Base-by-base conservation (phyloP, 2,329 filamentous ascomycete genomes). In the Apiospora phragmitis region DNA sequence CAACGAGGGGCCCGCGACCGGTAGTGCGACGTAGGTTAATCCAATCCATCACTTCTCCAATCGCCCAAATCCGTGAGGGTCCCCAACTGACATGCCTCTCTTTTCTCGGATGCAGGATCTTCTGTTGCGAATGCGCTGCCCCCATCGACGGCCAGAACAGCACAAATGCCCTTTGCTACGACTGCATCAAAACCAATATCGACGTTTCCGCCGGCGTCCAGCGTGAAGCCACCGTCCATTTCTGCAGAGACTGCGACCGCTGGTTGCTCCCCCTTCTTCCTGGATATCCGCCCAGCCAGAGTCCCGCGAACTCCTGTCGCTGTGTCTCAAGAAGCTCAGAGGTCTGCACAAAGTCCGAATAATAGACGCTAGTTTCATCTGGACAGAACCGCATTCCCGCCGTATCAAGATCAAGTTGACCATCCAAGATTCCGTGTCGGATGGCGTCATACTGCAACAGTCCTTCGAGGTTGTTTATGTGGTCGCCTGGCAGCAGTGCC, bases 81-180 rank as follows among this genome's bases (percentile, higher is more conserved):
- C 32, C 26, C 55, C 11, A 12, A 74, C 77, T 29, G 69, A 16
- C 69, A 24, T 32, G 76, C 74, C 69, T 6, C 7, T 62, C 67
- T 29, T 59, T 29, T n/a, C 32, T 43, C n/a, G 3, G 14, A 69
- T 71, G 42, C 71, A 93, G 91, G n/a, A 97, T 98, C 79, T 92
- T 99, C 71, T 99, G 96, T 84, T 97, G 94, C 86, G 97, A 98
- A 87, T 99, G 96, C 82, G 96, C 95, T 79, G 94, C 94, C 72
- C 92, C 95, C 49, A 97, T 99, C 78, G 95, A 98, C 82, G 96
- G 96, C 81, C 97, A 94, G 24, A 90, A 91, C 18, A 88, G 93
- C 35, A 91, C 93, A 69, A 94, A 94, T 73, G 95, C 96, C 51
- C 91, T 98, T 70, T 99, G 96, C 85, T 94, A 94, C 82, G 95